phyloP scores from a whole-genome alignment of 192 early-diverging fungal genomes.

The Globomyces pollinis-pini region DNA sequence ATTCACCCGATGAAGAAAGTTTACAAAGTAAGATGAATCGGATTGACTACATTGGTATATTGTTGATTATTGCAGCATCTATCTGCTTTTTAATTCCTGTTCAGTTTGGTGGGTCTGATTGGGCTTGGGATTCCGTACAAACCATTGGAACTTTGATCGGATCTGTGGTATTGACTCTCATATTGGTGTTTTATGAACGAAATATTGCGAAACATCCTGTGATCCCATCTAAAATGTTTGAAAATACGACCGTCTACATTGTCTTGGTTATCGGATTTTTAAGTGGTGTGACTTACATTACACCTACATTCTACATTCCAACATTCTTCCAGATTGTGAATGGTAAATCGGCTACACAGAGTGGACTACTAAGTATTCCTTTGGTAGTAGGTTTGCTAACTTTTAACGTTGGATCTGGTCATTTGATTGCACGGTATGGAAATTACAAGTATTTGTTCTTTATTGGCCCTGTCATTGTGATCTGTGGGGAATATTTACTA shows the following conservation, averaged over 20 bases:
- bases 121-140: slow-evolving; percentile 51
- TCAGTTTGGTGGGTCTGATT: slow-evolving; percentile 64
- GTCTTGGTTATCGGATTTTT: slow-evolving; percentile 26
- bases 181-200: slow-evolving; percentile 60
- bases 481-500: slow-evolving; percentile 56
- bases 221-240: slow-evolving; percentile 57
- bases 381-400: slow-evolving; percentile 67
- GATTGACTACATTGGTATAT: slow-evolving; percentile 62
- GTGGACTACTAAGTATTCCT: slow-evolving; percentile 68
- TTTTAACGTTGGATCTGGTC: slow-evolving; percentile 57
- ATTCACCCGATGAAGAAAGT: slow-evolving; percentile 46
- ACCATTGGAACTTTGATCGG: slow-evolving; percentile 59
- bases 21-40: slow-evolving; percentile 49
- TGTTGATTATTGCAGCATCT: slow-evolving; percentile 43
- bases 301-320: slow-evolving; percentile 65
- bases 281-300: slow-evolving; percentile 29
- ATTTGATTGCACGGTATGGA: slow-evolving; percentile 46
- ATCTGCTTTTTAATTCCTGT: slow-evolving; percentile 61
- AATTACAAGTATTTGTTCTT: slow-evolving; percentile 58
- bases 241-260: slow-evolving; percentile 32
- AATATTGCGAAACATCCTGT: slow-evolving; percentile 60
- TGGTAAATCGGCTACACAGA: slow-evolving; percentile 59
- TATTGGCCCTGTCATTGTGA: slow-evolving; percentile 52
- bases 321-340: slow-evolving; percentile 78
- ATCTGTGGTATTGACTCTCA: slow-evolving; percentile 45